Percentiles rank a stretch among this genome's conserved stretches.
Evolutionary conservation across 257 asterid species (phyloP).

Genomic region (Apocynum venetum): DNA sequence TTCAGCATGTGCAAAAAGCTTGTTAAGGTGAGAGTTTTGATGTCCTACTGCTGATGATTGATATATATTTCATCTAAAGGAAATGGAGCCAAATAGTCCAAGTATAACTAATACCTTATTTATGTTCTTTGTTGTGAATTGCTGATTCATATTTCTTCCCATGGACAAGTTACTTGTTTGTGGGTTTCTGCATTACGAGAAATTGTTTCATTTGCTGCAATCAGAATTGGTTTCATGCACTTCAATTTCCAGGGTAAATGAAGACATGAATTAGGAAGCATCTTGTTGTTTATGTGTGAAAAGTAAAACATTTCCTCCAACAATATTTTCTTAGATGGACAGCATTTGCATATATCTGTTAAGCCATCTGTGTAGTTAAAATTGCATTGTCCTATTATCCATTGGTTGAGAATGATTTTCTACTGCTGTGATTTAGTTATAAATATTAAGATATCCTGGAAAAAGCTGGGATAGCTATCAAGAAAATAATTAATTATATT

Average conservation of each 20-base stretch:
- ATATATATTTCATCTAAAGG: background rate
- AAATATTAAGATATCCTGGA: background rate
- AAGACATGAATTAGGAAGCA: background rate
- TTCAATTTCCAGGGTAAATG: background rate
- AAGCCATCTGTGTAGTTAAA: background rate
- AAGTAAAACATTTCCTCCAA: background rate
- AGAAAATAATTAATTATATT: background rate
- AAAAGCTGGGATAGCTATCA: background rate
- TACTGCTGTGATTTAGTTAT: background rate
- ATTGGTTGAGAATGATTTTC: background rate
- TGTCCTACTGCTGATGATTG: background rate
- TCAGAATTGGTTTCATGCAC: background rate
- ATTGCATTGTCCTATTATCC: background rate
- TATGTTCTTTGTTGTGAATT: background rate
- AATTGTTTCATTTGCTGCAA: background rate
- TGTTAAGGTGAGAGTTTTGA: slow-evolving; percentile 36
- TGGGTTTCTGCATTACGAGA: background rate
- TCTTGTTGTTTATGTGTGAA: background rate
- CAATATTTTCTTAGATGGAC: background rate
- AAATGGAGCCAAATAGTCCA: background rate
- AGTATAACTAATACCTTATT: background rate
- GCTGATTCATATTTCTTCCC: background rate
- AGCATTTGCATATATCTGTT: background rate
- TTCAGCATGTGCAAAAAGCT: slow-evolving; percentile 50
- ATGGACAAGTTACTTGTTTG: background rate